These are phyloP conservation scores for Solanum sitiens DNA, from an alignment of 257 asterid genomes.

Conservation along the genomic window DNA sequence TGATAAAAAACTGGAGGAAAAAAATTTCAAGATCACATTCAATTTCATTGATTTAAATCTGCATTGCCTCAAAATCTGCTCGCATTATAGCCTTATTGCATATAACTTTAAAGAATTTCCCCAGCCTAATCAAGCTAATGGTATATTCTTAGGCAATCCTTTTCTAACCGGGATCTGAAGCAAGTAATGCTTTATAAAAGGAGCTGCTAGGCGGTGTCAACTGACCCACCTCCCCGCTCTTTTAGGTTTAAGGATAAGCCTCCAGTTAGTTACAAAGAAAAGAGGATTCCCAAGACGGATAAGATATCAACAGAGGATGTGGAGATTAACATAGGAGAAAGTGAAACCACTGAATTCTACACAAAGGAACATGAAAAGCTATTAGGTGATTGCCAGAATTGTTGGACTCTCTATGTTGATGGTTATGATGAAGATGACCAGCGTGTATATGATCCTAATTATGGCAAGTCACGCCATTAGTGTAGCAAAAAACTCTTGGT, in stretches of 20 bases:
- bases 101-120: too few species aligned
- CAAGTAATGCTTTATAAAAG: too few species aligned
- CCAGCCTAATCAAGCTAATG: too few species aligned
- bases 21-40: too few species aligned
- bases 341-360: conserved; percentile 50
- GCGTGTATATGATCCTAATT: conserved; percentile 34
- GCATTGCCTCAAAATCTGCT: too few species aligned
- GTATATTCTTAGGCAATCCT: too few species aligned
- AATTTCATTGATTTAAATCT: too few species aligned
- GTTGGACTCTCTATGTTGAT: conserved; percentile 41
- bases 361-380: conserved; percentile 51
- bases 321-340: conserved; percentile 28
- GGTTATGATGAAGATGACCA: conserved; percentile 51
- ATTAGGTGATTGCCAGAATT: conserved; percentile 37
- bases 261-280: conserved; percentile 31
- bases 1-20: too few species aligned
- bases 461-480: conserved; percentile 58
- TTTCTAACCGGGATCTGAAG: too few species aligned
- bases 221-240: too few species aligned
- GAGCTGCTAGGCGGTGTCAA: too few species aligned
- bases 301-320: conserved; percentile 4
- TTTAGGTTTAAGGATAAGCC: conserved; percentile 30
- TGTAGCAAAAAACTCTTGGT: conserved; percentile 63
- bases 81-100: too few species aligned
- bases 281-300: background rate